Evolutionary conservation across 768 basidiomycete species (phyloP).

Genomic region (Rhodotorula kratochvilovae): DNA sequence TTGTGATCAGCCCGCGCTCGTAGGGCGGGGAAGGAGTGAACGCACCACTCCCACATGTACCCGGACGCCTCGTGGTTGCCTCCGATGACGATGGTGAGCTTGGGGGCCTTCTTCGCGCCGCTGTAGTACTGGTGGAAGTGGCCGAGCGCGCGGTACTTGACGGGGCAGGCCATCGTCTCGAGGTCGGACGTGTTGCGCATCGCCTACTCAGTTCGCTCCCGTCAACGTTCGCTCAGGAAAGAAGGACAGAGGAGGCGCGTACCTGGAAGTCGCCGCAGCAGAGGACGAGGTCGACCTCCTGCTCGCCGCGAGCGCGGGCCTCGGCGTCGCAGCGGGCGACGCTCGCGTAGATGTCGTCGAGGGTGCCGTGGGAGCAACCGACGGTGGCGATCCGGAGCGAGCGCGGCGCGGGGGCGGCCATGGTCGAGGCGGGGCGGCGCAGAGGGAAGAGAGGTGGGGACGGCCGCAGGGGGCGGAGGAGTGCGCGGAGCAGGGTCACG

Average conservation of each 20-base stretch:
- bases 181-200: slow-evolving; percentile 79
- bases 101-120: slow-evolving; percentile 71
- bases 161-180: slow-evolving; percentile 82
- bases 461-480: not conserved
- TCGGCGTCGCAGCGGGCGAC: slow-evolving; percentile 61
- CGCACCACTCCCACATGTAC: slow-evolving; percentile 92
- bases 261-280: slow-evolving; percentile 87
- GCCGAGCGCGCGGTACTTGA: slow-evolving; percentile 77
- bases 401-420: not conserved
- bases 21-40: no score
- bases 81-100: slow-evolving; percentile 88
- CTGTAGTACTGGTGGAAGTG: slow-evolving; percentile 84
- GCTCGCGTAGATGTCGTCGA: slow-evolving; percentile 74
- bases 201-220: slow-evolving; percentile 55
- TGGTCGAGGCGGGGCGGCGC: not conserved
- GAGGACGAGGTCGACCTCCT: slow-evolving; percentile 76
- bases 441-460: not conserved
- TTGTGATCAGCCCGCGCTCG: no score
- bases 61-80: slow-evolving; percentile 98
- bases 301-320: slow-evolving; percentile 66
- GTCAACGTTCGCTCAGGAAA: not conserved
- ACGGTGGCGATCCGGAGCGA: slow-evolving; percentile 69
- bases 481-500: no score
- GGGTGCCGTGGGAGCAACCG: slow-evolving; percentile 91
- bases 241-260: not conserved